Percentiles rank a stretch among this genome's conserved stretches.
These are phyloP conservation scores for Wallacemonas sp. DNA, from an alignment of 208 protist species.

Conservation along the genomic window DNA sequence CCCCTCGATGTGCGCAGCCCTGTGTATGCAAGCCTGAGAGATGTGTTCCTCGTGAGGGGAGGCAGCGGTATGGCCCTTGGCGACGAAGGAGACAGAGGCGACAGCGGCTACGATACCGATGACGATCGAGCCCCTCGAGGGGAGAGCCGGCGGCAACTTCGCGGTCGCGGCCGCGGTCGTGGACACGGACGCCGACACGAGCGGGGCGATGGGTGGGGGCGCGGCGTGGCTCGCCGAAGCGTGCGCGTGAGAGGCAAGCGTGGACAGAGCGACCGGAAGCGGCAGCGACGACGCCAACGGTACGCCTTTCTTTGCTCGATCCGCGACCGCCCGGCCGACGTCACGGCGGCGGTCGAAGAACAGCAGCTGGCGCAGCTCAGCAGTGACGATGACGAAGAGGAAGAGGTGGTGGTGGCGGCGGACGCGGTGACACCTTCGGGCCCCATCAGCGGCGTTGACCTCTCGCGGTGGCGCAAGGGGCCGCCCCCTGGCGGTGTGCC, in stretches of 20 bases:
- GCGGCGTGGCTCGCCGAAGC: neutral
- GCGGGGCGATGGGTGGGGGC: neutral
- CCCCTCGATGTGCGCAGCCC: constrained; percentile 36
- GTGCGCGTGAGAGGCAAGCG: neutral
- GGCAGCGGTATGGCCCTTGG: neutral
- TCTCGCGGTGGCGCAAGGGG: constrained; percentile 32
- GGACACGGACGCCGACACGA: neutral
- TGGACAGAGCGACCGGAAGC: neutral
- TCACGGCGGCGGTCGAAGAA: neutral
- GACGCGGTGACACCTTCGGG: neutral
- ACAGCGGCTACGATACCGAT: neutral
- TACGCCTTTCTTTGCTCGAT: neutral
- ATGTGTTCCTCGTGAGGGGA: constrained; percentile 17
- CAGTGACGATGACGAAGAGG: constrained; percentile 12
- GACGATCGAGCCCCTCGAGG: neutral
- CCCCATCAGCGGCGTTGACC: neutral
- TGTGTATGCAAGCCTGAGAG: constrained; percentile 22
- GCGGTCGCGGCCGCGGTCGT: neutral
- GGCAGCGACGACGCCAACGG: constrained; percentile 4
- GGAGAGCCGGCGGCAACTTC: constrained; percentile 1
- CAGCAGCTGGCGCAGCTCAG: constrained; percentile 1
- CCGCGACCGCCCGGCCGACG: constrained; percentile 6
- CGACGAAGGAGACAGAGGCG: neutral
- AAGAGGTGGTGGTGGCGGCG: neutral
- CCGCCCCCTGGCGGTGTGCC: constrained; percentile 27